These are phyloP conservation scores for Diaporthe velutina DNA, from an alignment of 2,329 filamentous ascomycete genomes.

Conservation along the genomic window DNA sequence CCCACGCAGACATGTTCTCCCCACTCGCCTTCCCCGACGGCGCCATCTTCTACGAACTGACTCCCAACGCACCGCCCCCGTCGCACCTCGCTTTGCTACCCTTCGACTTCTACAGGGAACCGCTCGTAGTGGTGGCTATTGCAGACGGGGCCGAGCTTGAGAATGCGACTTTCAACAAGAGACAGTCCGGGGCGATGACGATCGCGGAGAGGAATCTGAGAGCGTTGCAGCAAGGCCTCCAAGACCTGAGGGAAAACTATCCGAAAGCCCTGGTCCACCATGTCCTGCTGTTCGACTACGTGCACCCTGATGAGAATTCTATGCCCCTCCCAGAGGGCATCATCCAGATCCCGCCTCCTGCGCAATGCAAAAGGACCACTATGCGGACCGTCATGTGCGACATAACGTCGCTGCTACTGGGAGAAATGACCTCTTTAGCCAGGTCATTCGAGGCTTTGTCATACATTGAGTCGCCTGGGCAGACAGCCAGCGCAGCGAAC, in stretches of 20 bases:
- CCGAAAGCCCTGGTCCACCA: slow-evolving; percentile 83
- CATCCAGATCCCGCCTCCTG: slow-evolving; percentile 75
- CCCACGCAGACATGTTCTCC: slow-evolving; percentile 85
- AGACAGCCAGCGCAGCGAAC: slow-evolving; percentile 58
- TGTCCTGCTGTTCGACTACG: slow-evolving; percentile 84
- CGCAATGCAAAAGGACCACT: slow-evolving; percentile 80
- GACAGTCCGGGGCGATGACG: slow-evolving; percentile 66
- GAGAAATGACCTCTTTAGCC: slow-evolving; percentile 81
- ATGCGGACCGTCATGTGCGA: slow-evolving; percentile 86
- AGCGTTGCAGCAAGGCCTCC: slow-evolving; percentile 75
- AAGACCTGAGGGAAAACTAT: slow-evolving; percentile 78
- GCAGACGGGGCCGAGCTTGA: slow-evolving; percentile 82
- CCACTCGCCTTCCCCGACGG: slow-evolving; percentile 89
- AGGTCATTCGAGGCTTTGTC: slow-evolving; percentile 80
- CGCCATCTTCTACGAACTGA: slow-evolving; percentile 88
- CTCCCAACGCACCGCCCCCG: slow-evolving; percentile 82
- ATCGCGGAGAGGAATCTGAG: slow-evolving; percentile 69
- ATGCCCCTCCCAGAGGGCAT: slow-evolving; percentile 76
- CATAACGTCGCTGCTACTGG: slow-evolving; percentile 79
- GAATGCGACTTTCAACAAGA: slow-evolving; percentile 65
- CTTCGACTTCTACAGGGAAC: slow-evolving; percentile 91
- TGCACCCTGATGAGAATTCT: slow-evolving; percentile 59
- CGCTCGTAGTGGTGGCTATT: slow-evolving; percentile 85
- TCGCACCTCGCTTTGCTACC: slow-evolving; percentile 85
- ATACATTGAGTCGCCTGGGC: slow-evolving; percentile 81